Evolutionary conservation across 495 filamentous ascomycete genomes (phyloP), one percentile per base, ranked within the genome.

Genomic region (Trichoderma asperelloides): DNA sequence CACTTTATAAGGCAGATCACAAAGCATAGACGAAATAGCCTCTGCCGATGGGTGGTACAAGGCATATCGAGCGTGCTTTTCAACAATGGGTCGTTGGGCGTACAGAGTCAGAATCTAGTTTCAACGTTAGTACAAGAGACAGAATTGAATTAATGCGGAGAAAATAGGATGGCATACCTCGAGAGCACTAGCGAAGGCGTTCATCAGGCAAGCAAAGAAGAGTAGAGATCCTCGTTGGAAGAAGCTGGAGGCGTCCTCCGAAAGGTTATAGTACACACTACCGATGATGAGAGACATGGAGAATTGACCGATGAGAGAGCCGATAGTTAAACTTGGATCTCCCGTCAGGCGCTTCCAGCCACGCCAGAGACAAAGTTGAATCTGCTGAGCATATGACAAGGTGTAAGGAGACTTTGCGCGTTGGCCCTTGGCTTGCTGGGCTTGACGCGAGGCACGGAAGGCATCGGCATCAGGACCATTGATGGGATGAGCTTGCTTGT

Each of bases 41-140:
- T 97, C 93, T 16, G 92, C 88, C 4, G 90, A 91, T 0, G 93
- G 91, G 73, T 96, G 93, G 71, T 97, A 96, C 25, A 97, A 80
- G n/a, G 93, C 93, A 73, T 96, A 97, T 68, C 88, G 87, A 65
- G 80, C 78, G 71, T 97, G 93, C 73, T 97, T 97, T 72, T 97
- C 93, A 66, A 97, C 92, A 71, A 97, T 96, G 1, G 90, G 86
- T 16, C 93, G 86, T 84, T 96, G 93, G 23, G 88, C 84, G 75
- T 91, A 96, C 5, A 96, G 82, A 7, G 89, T 93, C 37, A 96
- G 77, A 75, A 92, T 92, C 79, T 86, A 62, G n/a, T 27, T 63
- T 68, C 51, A 37, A 21, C 6, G 66, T 68, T 25, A 39, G 33
- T 64, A 12, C 62, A 55, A 25, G 8, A 65, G 21, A 45, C 28